These are phyloP conservation scores for Diospyros lotus DNA, from an alignment of 148 eudicot genomes.

Conservation along the genomic window DNA sequence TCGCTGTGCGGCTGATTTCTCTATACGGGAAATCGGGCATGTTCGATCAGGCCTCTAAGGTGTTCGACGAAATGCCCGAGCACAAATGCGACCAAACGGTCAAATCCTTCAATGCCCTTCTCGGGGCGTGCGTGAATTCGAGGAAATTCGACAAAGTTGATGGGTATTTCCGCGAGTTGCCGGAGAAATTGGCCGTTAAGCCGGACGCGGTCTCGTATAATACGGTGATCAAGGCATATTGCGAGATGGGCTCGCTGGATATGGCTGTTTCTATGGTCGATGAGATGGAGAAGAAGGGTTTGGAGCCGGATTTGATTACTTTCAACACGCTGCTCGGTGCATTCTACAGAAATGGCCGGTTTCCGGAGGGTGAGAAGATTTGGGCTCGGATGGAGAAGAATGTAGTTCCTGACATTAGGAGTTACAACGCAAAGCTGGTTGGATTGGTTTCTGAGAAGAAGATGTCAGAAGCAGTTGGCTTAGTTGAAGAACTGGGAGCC, in stretches of 20 bases:
- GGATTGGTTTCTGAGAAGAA: conserved; percentile 39
- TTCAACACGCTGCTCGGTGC: conserved; percentile 41
- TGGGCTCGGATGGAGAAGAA: conserved; percentile 42
- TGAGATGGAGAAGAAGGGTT: conserved; percentile 43
- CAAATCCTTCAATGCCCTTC: conserved; percentile 54
- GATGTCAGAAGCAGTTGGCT: conserved; percentile 33
- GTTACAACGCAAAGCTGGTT: conserved; percentile 36
- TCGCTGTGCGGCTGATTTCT: conserved; percentile 31
- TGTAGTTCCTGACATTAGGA: conserved; percentile 32
- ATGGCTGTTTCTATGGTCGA: conserved; percentile 30
- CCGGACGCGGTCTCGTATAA: conserved; percentile 56
- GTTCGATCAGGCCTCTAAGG: conserved; percentile 52
- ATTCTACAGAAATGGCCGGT: conserved; percentile 24
- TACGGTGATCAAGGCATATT: conserved; percentile 28
- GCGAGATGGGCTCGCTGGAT: conserved; percentile 37
- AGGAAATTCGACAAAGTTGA: conserved; percentile 36
- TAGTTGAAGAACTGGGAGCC: conserved; percentile 24
- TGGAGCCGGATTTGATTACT: conserved; percentile 30
- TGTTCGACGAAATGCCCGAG: conserved; percentile 73
- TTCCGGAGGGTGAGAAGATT: conserved; percentile 35
- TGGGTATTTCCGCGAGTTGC: conserved; percentile 37
- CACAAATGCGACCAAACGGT: conserved; percentile 38
- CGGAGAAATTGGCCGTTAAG: conserved; percentile 27
- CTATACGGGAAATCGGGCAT: conserved; percentile 59
- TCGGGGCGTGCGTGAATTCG: conserved; percentile 50